Percentiles rank a stretch among this genome's conserved stretches.
Evolutionary conservation across 257 asterid genomes (phyloP).

Genomic region (Solanum pimpinellifolium): DNA sequence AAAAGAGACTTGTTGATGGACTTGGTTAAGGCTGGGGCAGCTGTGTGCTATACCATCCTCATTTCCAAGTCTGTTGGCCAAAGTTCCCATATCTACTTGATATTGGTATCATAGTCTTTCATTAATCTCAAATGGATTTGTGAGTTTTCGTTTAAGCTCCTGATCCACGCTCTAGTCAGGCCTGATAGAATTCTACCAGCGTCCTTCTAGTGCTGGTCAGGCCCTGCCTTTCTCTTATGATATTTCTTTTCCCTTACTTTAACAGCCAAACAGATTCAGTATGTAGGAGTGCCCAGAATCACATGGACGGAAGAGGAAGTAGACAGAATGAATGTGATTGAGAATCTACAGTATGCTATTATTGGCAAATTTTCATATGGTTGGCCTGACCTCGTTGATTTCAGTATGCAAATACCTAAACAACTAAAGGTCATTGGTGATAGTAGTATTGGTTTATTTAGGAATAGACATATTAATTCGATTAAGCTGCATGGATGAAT

Average conservation of each 20-base stretch:
- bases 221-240: not conserved
- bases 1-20: not conserved
- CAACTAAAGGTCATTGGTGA: not conserved
- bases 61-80: not conserved
- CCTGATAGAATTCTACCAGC: not conserved
- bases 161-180: not conserved
- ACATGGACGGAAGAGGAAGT: not conserved
- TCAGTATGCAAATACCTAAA: not conserved
- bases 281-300: not conserved
- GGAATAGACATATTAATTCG: not conserved
- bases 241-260: not conserved
- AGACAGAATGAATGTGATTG: not conserved
- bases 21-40: not conserved
- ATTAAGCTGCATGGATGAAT: not conserved
- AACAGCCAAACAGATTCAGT: not conserved
- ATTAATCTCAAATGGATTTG: not conserved
- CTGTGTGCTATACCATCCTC: not conserved
- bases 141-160: not conserved
- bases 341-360: not conserved
- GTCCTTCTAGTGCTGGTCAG: not conserved
- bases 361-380: not conserved
- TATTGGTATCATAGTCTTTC: not conserved
- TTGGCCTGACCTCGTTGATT: not conserved
- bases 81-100: not conserved
- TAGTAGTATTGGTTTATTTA: not conserved